Evolutionary conservation across 2,329 filamentous ascomycete genomes (phyloP).

Genomic region (Davidsoniella neocaledoniae): DNA sequence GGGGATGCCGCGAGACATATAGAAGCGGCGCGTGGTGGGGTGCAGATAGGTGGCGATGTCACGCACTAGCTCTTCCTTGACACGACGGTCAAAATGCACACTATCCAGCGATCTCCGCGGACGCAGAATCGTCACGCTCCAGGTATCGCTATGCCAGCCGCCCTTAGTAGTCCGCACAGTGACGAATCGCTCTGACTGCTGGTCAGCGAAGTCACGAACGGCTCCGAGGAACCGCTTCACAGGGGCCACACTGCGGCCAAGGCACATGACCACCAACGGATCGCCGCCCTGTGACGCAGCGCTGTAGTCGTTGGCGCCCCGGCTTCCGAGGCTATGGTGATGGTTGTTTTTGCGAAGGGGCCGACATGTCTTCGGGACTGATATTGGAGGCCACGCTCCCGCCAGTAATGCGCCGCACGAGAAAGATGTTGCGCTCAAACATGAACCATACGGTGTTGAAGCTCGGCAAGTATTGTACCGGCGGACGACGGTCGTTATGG

Average conservation of each 20-base stretch:
- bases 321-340: background rate
- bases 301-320: slow-evolving; percentile 18
- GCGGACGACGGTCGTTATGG: slow-evolving; percentile 20
- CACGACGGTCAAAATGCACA: slow-evolving; percentile 50
- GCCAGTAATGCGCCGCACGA: slow-evolving; percentile 19
- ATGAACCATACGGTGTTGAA: slow-evolving; percentile 24
- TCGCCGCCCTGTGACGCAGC: slow-evolving; percentile 22
- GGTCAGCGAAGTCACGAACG: slow-evolving; percentile 20
- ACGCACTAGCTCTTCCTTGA: slow-evolving; percentile 48
- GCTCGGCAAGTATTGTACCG: slow-evolving; percentile 23
- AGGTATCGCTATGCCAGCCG: slow-evolving; percentile 16
- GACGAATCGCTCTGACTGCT: slow-evolving; percentile 21
- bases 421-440: slow-evolving; percentile 20
- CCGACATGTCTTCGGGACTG: too few relatives aligned
- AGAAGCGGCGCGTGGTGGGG: slow-evolving; percentile 53
- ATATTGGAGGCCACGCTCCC: background rate
- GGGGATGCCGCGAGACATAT: slow-evolving; percentile 58
- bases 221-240: slow-evolving; percentile 19
- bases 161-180: slow-evolving; percentile 20
- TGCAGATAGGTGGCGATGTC: slow-evolving; percentile 70
- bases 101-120: slow-evolving; percentile 57
- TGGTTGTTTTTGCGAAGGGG: too few relatives aligned
- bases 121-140: slow-evolving; percentile 26
- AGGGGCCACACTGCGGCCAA: slow-evolving; percentile 21
- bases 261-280: slow-evolving; percentile 23